Percentiles rank a stretch among this genome's conserved stretches.
Evolutionary conservation across 352 stramenopile species (phyloP).

Genomic region (Phytophthora pluvialis): DNA sequence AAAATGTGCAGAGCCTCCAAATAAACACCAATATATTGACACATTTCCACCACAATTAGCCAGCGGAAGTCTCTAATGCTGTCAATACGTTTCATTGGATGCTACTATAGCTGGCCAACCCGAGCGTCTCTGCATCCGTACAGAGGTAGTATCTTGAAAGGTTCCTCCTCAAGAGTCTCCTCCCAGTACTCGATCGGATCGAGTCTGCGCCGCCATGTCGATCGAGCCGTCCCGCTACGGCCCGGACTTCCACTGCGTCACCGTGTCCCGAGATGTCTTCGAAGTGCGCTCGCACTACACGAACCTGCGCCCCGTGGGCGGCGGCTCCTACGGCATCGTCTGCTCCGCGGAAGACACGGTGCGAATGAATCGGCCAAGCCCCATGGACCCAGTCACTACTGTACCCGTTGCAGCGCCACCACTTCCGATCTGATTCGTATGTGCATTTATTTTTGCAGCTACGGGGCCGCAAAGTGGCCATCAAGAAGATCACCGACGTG

Average conservation of each 20-base stretch:
- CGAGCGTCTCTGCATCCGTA: constrained; percentile 7
- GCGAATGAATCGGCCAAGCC: constrained; percentile 1
- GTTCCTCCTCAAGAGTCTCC: constrained; percentile 43
- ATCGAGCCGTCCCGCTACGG: constrained; percentile 78
- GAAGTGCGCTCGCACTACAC: constrained; percentile 85
- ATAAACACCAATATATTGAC: constrained; percentile 20
- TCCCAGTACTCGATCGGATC: constrained; percentile 1
- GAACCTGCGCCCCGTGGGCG: constrained; percentile 78
- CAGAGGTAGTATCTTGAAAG: constrained; percentile 37
- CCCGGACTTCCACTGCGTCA: constrained; percentile 84
- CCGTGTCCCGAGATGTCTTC: constrained; percentile 81
- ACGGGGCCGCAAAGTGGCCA: constrained; percentile 85
- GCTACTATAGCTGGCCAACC: background rate
- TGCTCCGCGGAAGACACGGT: constrained; percentile 92
- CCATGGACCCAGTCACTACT: background rate
- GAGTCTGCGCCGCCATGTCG: constrained; percentile 45
- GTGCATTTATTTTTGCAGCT: constrained; percentile 46
- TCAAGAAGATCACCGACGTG: constrained; percentile 94
- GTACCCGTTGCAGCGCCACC: background rate
- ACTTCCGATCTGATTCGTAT: constrained; percentile 13
- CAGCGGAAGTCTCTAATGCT: constrained; percentile 10
- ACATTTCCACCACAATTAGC: background rate
- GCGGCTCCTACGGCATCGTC: constrained; percentile 93
- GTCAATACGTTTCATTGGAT: background rate
- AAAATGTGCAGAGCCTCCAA: background rate